phyloP scores from a whole-genome alignment of 192 early-diverging fungal genomes.

The Entomortierella lignicola region DNA sequence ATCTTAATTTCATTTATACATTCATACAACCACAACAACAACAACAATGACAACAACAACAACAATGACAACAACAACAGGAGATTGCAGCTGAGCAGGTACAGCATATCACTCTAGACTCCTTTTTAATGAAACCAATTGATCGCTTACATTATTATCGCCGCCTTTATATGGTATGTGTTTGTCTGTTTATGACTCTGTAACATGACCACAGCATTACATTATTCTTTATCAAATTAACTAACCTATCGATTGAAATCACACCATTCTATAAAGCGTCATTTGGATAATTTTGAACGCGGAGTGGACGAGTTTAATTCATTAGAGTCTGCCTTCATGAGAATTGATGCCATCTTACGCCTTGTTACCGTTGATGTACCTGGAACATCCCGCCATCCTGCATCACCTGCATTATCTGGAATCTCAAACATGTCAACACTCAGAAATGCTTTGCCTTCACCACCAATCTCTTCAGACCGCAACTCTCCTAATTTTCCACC shows the following conservation, averaged over 20 bases:
- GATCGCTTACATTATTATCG: conserved; percentile 67
- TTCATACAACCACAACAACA: too few species aligned
- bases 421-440: conserved; percentile 47
- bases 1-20: too few species aligned
- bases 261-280: too few species aligned
- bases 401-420: conserved; percentile 48
- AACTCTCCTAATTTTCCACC: conserved; percentile 34
- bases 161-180: conserved; percentile 59
- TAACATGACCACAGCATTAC: too few species aligned
- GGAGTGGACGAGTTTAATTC: conserved; percentile 57
- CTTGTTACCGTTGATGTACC: conserved; percentile 49
- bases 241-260: too few species aligned
- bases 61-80: too few species aligned
- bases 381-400: conserved; percentile 50
- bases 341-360: conserved; percentile 59
- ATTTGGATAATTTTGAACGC: conserved; percentile 58
- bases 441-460: conserved; percentile 37
- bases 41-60: too few species aligned
- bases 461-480: conserved; percentile 30
- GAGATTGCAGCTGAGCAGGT: conserved; percentile 56
- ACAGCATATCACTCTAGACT: conserved; percentile 62
- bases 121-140: conserved; percentile 62
- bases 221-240: too few species aligned
- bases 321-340: conserved; percentile 51
- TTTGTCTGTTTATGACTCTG: not conserved